Conservation (phyloP, 768 basidiomycete genomes). For the Hygrocybe punicea region DNA sequence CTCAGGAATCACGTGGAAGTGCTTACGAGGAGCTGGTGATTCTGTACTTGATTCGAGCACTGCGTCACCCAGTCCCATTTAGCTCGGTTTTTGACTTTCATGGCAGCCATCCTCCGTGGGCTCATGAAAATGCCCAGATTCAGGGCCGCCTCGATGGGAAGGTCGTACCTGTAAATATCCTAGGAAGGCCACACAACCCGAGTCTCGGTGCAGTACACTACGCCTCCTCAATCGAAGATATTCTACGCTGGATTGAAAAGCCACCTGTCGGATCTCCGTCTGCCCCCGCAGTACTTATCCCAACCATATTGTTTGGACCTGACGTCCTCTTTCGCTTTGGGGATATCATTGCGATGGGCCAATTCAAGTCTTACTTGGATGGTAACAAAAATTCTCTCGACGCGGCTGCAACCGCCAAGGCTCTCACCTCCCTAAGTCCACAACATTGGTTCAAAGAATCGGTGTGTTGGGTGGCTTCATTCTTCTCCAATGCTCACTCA, state of each 20-base stretch:
- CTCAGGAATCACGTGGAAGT: constrained; percentile 10
- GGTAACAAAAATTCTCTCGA: constrained; percentile 6
- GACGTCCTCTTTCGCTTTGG: constrained; percentile 5
- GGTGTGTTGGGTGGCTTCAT: constrained; percentile 6
- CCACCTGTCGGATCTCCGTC: too few species aligned
- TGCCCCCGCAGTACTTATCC: too few species aligned
- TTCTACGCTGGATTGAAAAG: too few species aligned
- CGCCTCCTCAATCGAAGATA: too few species aligned
- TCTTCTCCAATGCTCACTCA: too few species aligned
- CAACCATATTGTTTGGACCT: constrained; percentile 11
- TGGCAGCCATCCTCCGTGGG: too few species aligned
- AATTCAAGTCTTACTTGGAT: constrained; percentile 15
- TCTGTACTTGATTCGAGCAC: constrained; percentile 17
- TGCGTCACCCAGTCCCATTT: too few species aligned
- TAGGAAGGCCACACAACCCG: constrained; percentile 13
- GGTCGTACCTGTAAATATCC: constrained; percentile 10
- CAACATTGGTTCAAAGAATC: constrained; percentile 11
- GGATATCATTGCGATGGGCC: constrained; percentile 16
- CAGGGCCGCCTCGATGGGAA: constrained; percentile 8
- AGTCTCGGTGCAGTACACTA: constrained; percentile 14
- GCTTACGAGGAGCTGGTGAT: constrained; percentile 13
- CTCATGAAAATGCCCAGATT: too few species aligned
- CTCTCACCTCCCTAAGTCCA: constrained; percentile 14
- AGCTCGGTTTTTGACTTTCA: too few species aligned
- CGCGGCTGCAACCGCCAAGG: constrained; percentile 1